Conservation (phyloP, 768 basidiomycete genomes). For the Gloeostereum incarnatum region DNA sequence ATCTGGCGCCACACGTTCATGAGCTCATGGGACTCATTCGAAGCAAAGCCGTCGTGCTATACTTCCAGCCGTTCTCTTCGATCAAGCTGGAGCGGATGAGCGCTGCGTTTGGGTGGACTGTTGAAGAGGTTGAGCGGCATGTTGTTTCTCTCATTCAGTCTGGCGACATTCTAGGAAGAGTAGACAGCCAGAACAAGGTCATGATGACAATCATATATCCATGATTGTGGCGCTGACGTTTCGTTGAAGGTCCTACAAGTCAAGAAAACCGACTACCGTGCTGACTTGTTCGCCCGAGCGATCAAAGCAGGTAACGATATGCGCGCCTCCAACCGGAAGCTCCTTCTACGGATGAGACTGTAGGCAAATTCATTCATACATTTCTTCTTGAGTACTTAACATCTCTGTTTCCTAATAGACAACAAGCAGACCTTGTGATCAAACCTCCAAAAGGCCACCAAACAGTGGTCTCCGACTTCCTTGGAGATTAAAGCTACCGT, state of each 20-base stretch:
- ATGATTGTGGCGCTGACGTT: slow-evolving; percentile 1
- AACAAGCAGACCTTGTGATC: slow-evolving; percentile 74
- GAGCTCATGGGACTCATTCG: slow-evolving; percentile 62
- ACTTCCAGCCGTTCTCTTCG: slow-evolving; percentile 85
- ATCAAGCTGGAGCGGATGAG: slow-evolving; percentile 83
- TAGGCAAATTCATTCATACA: slow-evolving; percentile 28
- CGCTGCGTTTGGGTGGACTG: slow-evolving; percentile 72
- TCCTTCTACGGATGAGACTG: slow-evolving; percentile 79
- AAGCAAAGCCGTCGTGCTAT: slow-evolving; percentile 63
- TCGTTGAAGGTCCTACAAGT: slow-evolving; percentile 61
- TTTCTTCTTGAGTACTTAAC: too few relatives aligned
- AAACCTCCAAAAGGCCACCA: slow-evolving; percentile 40
- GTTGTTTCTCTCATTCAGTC: slow-evolving; percentile 73
- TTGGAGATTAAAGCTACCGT: not conserved
- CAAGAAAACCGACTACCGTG: slow-evolving; percentile 70
- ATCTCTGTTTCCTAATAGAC: slow-evolving; percentile 32
- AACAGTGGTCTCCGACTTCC: not conserved
- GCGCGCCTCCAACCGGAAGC: slow-evolving; percentile 63
- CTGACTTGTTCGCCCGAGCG: slow-evolving; percentile 67
- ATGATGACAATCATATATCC: slow-evolving; percentile 6
- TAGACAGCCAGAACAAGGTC: slow-evolving; percentile 91
- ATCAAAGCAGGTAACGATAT: slow-evolving; percentile 67
- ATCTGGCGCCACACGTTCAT: slow-evolving; percentile 60
- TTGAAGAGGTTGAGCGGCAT: slow-evolving; percentile 61
- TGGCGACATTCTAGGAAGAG: slow-evolving; percentile 71